Base-by-base conservation (phyloP, 2,329 filamentous ascomycete species). In the Phialophora tarda region DNA sequence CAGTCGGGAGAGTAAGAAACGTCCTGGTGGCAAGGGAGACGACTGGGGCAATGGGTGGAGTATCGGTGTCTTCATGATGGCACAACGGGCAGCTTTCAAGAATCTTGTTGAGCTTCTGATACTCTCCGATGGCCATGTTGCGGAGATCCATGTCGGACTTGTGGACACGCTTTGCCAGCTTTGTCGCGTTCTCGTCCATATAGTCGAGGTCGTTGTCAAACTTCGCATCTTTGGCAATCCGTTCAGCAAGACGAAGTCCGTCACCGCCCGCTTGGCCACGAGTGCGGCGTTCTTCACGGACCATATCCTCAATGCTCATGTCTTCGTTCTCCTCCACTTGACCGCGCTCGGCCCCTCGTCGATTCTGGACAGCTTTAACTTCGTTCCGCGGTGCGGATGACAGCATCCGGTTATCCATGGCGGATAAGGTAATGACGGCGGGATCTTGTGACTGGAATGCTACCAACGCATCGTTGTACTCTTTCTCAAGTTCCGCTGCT, bases 291-390 rank as follows among this genome's bases (percentile, higher is more conserved):
- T 99, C 95, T 78, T 98, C 93, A 30, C 92, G 88, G 21, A 99
- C 88, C 95, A 99, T 99, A 77, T 99, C 95, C 62, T 96, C 93
- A 67, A 99, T 91, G 32, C 84, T 89, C 93, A 99, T 98, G 73
- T 98, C 93, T 61, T 96, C 91, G 75, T 98, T 98, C 71, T 95
- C 92, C 72, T 91, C 88, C 5, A 99, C 91, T 7, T 88, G 84
- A 0, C 94, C 95, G 62, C 93, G 88, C 77, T 97, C 93, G 5
- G 87, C 85, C 2, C 93, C 94, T 56, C 93, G 88, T 75, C 91
- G 95, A 65, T 88, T 96, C 28, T 89, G 87, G 7, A 97, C 83
- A 0, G 87, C 81, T 72, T 89, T 93, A 63, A 94, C 91, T 78
- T 98, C 95, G 58, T 84, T 85, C 53, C 84, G 81, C n/a, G 86